A percentile compares a stretch with the other conserved stretches of the same genome.
These are phyloP conservation scores for Ceratocystis lukuohia DNA, from an alignment of 2,329 filamentous ascomycete species.

Conservation along the genomic window DNA sequence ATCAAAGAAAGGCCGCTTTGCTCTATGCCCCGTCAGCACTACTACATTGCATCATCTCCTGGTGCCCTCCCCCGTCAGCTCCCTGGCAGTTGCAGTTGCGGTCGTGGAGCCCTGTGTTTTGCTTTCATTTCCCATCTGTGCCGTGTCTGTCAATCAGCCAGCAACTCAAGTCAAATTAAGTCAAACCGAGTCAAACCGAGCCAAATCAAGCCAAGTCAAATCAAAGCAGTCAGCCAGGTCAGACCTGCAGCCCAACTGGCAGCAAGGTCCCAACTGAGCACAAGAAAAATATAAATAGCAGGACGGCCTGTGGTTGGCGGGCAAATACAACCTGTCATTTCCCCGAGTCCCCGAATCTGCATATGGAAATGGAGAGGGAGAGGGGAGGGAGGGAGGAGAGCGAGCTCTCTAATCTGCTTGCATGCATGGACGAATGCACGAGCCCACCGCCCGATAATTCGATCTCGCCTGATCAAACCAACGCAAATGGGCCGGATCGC, in stretches of 20 bases:
- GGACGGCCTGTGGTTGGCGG: neutral
- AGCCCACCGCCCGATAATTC: neutral
- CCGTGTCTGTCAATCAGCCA: neutral
- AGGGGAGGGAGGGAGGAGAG: too few relatives aligned
- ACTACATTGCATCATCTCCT: neutral
- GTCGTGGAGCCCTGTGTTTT: slow-evolving; percentile 6
- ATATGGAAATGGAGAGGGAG: neutral
- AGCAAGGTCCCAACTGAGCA: neutral
- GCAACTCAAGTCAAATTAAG: neutral
- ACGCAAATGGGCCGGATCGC: neutral
- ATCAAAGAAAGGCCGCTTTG: neutral
- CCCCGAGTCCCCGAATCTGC: neutral
- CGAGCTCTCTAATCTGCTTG: neutral
- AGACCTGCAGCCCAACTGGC: neutral
- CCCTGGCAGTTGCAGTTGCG: slow-evolving; percentile 1
- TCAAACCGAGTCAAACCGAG: too few relatives aligned
- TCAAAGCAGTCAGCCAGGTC: neutral
- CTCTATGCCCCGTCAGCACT: neutral
- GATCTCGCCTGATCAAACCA: neutral
- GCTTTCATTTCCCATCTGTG: slow-evolving; percentile 12
- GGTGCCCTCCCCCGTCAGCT: neutral
- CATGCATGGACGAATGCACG: neutral
- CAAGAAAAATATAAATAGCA: neutral
- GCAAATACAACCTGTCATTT: neutral
- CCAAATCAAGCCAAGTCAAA: too few relatives aligned